Conservation (phyloP, 257 asterid genomes). For the Rhazya stricta region DNA sequence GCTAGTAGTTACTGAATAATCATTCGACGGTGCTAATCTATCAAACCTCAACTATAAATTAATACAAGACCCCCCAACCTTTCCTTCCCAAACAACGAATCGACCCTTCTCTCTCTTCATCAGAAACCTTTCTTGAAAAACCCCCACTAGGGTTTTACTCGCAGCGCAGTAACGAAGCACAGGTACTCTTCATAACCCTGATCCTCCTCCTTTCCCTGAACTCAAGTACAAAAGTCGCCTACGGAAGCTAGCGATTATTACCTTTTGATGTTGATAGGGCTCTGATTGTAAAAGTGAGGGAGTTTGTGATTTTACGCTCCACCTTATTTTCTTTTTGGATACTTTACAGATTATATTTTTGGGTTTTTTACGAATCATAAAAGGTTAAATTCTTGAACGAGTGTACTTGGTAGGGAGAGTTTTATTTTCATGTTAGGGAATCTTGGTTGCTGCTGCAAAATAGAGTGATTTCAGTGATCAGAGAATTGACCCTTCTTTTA, state of each 20-base stretch:
- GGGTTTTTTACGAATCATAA: background rate
- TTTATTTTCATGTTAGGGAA: background rate
- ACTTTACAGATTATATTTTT: background rate
- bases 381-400: background rate
- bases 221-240: background rate
- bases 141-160: constrained; percentile 21
- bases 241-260: background rate
- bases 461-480: background rate
- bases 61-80: accelerated
- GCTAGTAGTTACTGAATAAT: background rate
- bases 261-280: background rate
- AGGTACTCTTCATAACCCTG: constrained; percentile 8
- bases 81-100: too few relatives aligned
- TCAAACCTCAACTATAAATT: background rate
- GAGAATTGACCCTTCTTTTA: background rate
- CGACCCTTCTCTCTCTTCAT: background rate
- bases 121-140: constrained; percentile 2
- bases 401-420: background rate
- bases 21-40: constrained; percentile 8
- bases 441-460: background rate
- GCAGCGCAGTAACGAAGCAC: background rate
- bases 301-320: background rate
- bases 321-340: background rate
- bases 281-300: background rate
- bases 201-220: background rate